A percentile compares a stretch with the other conserved stretches of the same genome.
Evolutionary conservation across 2,329 filamentous ascomycete species (phyloP).

Genomic region (Myriosclerotinia curreyana): DNA sequence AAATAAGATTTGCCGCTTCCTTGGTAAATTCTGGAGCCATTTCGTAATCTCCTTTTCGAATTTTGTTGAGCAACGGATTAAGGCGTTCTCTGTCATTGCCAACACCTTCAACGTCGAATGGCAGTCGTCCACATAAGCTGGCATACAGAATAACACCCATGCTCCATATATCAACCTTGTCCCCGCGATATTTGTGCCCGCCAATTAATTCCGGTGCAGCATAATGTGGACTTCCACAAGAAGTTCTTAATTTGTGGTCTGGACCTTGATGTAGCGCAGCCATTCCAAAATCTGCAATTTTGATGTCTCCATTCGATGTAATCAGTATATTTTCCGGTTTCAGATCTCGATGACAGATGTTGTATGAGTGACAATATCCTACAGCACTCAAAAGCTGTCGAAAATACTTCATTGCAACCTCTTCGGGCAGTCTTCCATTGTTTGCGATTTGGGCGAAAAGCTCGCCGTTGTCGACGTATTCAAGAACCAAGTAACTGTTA

Average conservation of each 20-base stretch:
- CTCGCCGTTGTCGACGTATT: slow-evolving; percentile 74
- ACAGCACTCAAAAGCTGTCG: slow-evolving; percentile 91
- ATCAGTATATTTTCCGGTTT: slow-evolving; percentile 97
- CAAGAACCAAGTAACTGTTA: slow-evolving; percentile 85
- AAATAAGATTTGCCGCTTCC: slow-evolving; percentile 75
- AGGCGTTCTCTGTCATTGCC: slow-evolving; percentile 42
- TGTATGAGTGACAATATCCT: slow-evolving; percentile 88
- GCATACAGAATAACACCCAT: slow-evolving; percentile 87
- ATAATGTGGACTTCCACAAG: slow-evolving; percentile 95
- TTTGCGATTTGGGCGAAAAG: slow-evolving; percentile 79
- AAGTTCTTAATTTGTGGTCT: slow-evolving; percentile 76
- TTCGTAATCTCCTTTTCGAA: slow-evolving; percentile 57
- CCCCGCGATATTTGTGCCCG: slow-evolving; percentile 74
- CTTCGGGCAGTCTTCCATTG: slow-evolving; percentile 71
- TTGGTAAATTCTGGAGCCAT: slow-evolving; percentile 60
- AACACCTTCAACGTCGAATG: slow-evolving; percentile 61
- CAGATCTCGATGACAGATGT: slow-evolving; percentile 92
- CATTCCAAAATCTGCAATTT: slow-evolving; percentile 98
- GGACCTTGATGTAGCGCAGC: slow-evolving; percentile 82
- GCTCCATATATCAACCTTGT: slow-evolving; percentile 91
- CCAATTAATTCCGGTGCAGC: slow-evolving; percentile 88
- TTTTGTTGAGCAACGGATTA: slow-evolving; percentile 58
- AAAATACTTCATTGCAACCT: slow-evolving; percentile 79
- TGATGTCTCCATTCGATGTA: slow-evolving; percentile 71
- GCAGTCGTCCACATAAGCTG: slow-evolving; percentile 77